phyloP scores from a whole-genome alignment of 2,329 filamentous ascomycete species.

The Alternaria angustiovoidea region DNA sequence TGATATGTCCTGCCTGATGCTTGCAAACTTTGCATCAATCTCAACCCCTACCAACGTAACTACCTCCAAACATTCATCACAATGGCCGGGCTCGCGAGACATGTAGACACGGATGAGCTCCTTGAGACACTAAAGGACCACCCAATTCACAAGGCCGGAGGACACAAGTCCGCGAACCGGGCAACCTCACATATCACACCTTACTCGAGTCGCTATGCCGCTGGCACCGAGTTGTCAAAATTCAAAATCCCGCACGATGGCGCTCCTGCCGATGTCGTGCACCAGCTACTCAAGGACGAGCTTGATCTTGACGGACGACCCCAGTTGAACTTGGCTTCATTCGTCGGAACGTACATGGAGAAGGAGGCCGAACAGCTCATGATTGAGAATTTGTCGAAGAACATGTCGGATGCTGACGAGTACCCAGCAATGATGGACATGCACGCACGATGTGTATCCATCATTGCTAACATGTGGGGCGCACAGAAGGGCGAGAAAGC shows the following conservation, averaged over 20 bases:
- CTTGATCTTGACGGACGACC: constrained; percentile 59
- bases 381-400: constrained; percentile 73
- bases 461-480: constrained; percentile 72
- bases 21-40: background rate
- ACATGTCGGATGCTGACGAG: constrained; percentile 71
- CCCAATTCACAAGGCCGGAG: constrained; percentile 49
- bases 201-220: constrained; percentile 66
- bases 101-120: constrained; percentile 63
- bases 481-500: constrained; percentile 68
- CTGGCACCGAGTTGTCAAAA: constrained; percentile 64
- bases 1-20: background rate
- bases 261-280: constrained; percentile 68
- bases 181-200: constrained; percentile 62
- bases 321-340: constrained; percentile 72
- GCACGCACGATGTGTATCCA: constrained; percentile 73
- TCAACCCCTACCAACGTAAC: background rate
- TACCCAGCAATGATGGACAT: constrained; percentile 59
- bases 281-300: constrained; percentile 64
- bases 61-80: constrained; percentile 6
- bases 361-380: constrained; percentile 70
- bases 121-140: constrained; percentile 61
- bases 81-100: constrained; percentile 61
- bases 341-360: constrained; percentile 78
- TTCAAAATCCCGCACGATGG: constrained; percentile 66
- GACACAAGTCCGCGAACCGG: constrained; percentile 46